phyloP scores from a whole-genome alignment of 2,329 filamentous ascomycete genomes.

The Fusarium armeniacum region DNA sequence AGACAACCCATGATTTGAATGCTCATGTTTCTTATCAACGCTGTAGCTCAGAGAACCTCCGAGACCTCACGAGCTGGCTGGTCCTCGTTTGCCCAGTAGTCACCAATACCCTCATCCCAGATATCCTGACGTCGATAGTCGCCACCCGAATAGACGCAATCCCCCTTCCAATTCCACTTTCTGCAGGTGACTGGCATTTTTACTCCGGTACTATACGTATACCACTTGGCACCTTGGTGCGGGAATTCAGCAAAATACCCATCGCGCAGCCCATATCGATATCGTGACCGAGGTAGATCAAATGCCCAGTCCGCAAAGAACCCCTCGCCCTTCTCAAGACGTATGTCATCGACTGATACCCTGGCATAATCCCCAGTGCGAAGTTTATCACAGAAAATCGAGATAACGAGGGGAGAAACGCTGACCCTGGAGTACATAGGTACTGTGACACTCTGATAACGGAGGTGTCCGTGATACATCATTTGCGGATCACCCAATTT shows the following conservation, averaged over 20 bases:
- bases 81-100: neutral
- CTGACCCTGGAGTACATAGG: neutral
- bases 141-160: neutral
- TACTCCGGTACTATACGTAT: rapidly evolving
- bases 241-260: neutral
- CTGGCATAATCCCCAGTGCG: neutral
- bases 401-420: neutral
- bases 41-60: neutral
- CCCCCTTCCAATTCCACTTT: neutral
- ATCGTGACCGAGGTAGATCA: neutral
- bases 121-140: neutral
- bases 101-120: neutral
- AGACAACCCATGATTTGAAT: neutral
- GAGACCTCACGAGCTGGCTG: neutral
- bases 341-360: slow-evolving; percentile 3
- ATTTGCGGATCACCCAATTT: neutral
- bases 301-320: neutral
- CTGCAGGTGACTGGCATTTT: neutral
- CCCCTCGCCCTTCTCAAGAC: neutral
- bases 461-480: no score
- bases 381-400: neutral
- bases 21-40: neutral
- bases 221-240: neutral
- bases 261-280: neutral
- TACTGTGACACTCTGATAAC: neutral